Evolutionary conservation across 1,139 yeast genomes (phyloP).

Genomic region (Geotrichum australiense): DNA sequence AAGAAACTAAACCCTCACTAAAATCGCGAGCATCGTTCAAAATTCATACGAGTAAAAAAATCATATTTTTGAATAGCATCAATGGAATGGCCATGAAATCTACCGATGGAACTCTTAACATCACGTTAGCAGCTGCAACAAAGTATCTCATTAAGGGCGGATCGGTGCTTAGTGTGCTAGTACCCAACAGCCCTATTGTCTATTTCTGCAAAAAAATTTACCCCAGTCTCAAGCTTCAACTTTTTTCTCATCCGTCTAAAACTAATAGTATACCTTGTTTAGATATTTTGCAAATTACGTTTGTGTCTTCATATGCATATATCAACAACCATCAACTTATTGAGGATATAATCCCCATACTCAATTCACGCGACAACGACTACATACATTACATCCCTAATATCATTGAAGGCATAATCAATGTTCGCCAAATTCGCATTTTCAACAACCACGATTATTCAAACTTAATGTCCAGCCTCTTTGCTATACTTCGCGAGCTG

Average conservation of each 20-base stretch:
- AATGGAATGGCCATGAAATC: slow-evolving; percentile 1
- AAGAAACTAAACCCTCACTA: background rate
- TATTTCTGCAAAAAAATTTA: slow-evolving; percentile 16
- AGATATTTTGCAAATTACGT: slow-evolving; percentile 15
- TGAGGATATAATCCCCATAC: slow-evolving; percentile 13
- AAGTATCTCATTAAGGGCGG: slow-evolving; percentile 14
- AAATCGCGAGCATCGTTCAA: slow-evolving; percentile 6
- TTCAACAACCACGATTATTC: slow-evolving; percentile 12
- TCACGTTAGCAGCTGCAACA: slow-evolving; percentile 3
- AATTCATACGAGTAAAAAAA: slow-evolving; percentile 9
- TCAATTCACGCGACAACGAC: slow-evolving; percentile 15
- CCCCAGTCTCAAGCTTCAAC: slow-evolving; percentile 10
- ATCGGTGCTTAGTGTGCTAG: slow-evolving; percentile 6
- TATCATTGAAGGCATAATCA: slow-evolving; percentile 18
- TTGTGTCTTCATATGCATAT: slow-evolving; percentile 16
- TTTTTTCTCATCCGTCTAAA: slow-evolving; percentile 16
- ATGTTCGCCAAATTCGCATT: slow-evolving; percentile 14
- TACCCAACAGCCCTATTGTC: slow-evolving; percentile 14
- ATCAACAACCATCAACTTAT: slow-evolving; percentile 14
- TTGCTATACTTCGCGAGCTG: slow-evolving; percentile 3
- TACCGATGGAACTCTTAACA: slow-evolving; percentile 6
- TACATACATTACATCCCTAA: slow-evolving; percentile 17
- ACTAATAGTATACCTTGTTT: slow-evolving; percentile 8
- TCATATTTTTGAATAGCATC: slow-evolving; percentile 6
- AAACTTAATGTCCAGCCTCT: slow-evolving; percentile 6